phyloP scores from a whole-genome alignment of 441 rosid species.

The Omphalea diandra region DNA sequence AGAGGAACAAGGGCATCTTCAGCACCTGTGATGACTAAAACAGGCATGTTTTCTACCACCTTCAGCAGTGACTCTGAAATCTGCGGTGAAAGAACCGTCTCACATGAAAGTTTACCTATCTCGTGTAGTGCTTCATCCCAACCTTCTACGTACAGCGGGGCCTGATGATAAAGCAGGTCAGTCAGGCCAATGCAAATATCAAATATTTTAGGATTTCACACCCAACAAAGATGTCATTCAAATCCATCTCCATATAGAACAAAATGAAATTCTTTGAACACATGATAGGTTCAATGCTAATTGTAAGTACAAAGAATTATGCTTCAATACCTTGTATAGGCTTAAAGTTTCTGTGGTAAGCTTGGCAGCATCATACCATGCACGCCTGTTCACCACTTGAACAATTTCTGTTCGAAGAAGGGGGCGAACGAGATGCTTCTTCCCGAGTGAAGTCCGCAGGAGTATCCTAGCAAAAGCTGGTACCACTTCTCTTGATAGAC shows the following conservation, averaged over 20 bases:
- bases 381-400: constrained; percentile 89
- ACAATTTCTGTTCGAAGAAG: constrained; percentile 84
- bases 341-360: constrained; percentile 78
- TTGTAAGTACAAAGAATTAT: background rate
- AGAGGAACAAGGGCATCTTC: constrained; percentile 88
- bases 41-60: constrained; percentile 67
- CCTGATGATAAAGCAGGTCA: constrained; percentile 39
- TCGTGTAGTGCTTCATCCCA: constrained; percentile 99
- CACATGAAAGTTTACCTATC: constrained; percentile 81
- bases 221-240: background rate
- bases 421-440: constrained; percentile 91
- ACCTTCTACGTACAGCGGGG: constrained; percentile 82
- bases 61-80: constrained; percentile 53
- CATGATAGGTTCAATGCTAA: background rate
- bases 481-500: constrained; percentile 92
- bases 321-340: constrained; percentile 67
- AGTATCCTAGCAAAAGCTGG: constrained; percentile 93
- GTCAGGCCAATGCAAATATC: background rate
- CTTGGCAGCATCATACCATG: constrained; percentile 92
- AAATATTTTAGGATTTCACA: constrained; percentile 10
- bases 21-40: constrained; percentile 85
- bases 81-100: constrained; percentile 70
- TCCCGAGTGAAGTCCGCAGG: constrained; percentile 83
- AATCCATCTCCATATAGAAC: no score
- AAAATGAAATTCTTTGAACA: no score